Evolutionary conservation across 176 grass and related monocot species (phyloP), one percentile per base, ranked within the genome.

Genomic region (Canna indica): DNA sequence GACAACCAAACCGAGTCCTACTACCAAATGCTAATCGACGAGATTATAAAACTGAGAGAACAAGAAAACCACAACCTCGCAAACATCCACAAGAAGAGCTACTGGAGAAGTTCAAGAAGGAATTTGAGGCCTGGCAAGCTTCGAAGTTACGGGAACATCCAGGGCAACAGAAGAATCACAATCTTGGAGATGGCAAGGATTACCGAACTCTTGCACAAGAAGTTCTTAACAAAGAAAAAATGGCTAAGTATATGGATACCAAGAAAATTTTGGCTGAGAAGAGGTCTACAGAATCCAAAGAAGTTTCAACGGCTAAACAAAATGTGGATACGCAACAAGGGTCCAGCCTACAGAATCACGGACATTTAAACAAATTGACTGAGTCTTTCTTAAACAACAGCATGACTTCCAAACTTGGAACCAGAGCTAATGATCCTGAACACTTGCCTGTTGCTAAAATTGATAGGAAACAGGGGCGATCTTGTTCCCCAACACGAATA

Each of bases 21-120:
- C 83, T 81, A 3, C 67, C 78, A 11, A 80, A 74, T 81, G 60
- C 46, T 14, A 71, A 64, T 36, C 65, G 65, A 14, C 47, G 29
- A n/a, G 72, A 79, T 16, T 79, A 76, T 47, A 59, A 41, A 58
- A 66, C 76, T 39, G 76, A 77, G 57, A 84, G 65, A 1, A 64
- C n/a, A 14, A 38, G 54, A 15, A 82, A 71, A 63, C 38, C 68
- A 42, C 50, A 73, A 1, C 79, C 38, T 13, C 72, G 72, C 0
- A 73, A 64, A 11, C 87, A 95, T 70, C 91, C 91, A n/a, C 91
- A 91, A 70, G 84, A 89, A 76, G 63, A 86, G 50, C 74, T 82
- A 15, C 78, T 96, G 50, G 56, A 85, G 24, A 85, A 90, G 80
- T 81, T 89, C 36, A 91, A 85, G 81, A 76, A 84, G 48, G 93